Evolutionary conservation across 2,329 filamentous ascomycete species (phyloP), one percentile per base, ranked within the genome.

Genomic region (Trichoderma aggressivum): DNA sequence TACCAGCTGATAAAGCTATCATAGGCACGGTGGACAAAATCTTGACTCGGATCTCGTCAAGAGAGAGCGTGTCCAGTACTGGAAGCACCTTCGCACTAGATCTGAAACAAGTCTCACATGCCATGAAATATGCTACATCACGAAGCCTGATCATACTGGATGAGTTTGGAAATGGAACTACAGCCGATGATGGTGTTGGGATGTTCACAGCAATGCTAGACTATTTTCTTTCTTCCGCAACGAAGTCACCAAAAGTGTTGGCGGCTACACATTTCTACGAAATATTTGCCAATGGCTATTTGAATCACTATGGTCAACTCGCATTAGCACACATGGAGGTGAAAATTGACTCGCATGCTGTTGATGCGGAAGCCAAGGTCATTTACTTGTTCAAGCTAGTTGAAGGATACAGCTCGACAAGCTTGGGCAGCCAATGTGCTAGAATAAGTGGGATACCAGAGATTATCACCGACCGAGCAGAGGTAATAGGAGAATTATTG

Each of bases 11-110:
- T 18, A 84, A 81, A 32, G 95, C 94, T 10, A 87, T 82, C 1
- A 91, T 99, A 73, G 95, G 96, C 0, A 81, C 98, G 43, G 98
- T 95, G 0, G 96, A 98, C 83, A 97, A 93, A 77, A 97, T 99
- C 59, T 82, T 98, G 62, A 97, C 94, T 1, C 89, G 94, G 24
- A 92, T 98, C 62, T 89, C 92, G 21, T 94, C 94, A 0, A 85
- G 90, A 72, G 89, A 91, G 75, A 90, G 87, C 70, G 85, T 89
- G 36, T 85, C 86, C 2, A 83, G 83, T 21, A 84, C 86, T 24
- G 88, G 90, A 74, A 91, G 89, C 74, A 87, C 89, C 2, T 91
- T 91, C 77, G 86, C 88, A 43, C 93, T 93, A 66, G 96, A 99
- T 76, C 81, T 99, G 21, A 93, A 96, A 75, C 95, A 99, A 77